Percentiles rank a stretch among this genome's conserved stretches.
Evolutionary conservation across 1,284 basidiomycete species (phyloP).

Genomic region (Phylloporus sp.): DNA sequence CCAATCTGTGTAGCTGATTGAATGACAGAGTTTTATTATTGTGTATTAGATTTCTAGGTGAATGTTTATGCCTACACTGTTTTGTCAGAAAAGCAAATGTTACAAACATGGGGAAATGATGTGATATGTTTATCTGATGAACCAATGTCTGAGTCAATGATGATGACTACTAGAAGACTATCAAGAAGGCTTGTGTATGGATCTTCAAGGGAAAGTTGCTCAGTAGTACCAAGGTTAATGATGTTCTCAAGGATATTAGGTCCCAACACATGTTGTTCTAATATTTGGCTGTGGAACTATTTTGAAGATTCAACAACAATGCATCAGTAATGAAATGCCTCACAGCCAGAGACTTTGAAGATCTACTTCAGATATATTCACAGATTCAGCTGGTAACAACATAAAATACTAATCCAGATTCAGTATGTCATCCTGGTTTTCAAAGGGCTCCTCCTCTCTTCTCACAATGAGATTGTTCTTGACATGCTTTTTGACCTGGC

Average conservation of each 20-base stretch:
- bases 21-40: background rate
- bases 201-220: background rate
- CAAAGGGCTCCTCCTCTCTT: slow-evolving; percentile 1
- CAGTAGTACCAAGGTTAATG: background rate
- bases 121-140: background rate
- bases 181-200: background rate
- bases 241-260: background rate
- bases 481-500: slow-evolving; percentile 1
- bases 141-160: background rate
- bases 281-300: too few species aligned
- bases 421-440: slow-evolving; percentile 35
- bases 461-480: background rate
- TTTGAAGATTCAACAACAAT: too few species aligned
- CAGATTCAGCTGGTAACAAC: background rate
- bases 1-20: background rate
- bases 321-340: too few species aligned
- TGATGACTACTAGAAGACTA: background rate
- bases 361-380: slow-evolving; percentile 41
- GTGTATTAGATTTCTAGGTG: background rate
- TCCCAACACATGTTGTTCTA: background rate
- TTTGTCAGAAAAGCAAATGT: slow-evolving; percentile 6
- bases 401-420: background rate
- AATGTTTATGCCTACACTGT: slow-evolving; percentile 3
- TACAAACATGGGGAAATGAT: background rate
- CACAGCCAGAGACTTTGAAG: slow-evolving; percentile 21